These are phyloP conservation scores for Haberlea rhodopensis DNA, from an alignment of 257 asterid genomes.

Conservation along the genomic window DNA sequence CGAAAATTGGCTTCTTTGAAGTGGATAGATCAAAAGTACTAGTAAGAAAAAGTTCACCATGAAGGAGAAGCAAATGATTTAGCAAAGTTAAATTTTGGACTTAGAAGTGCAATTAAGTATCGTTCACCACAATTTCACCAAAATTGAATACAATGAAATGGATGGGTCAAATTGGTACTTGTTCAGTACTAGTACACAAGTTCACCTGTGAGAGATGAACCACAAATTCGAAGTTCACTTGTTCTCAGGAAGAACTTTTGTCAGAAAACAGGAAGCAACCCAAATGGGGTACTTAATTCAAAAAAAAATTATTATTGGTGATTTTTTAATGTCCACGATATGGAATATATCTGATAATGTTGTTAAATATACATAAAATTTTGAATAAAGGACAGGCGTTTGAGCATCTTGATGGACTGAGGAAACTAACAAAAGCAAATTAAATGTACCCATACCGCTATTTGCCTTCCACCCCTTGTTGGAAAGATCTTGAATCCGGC, in stretches of 20 bases:
- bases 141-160: neutral
- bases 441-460: conserved; percentile 59
- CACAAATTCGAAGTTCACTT: conserved; percentile 11
- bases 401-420: conserved; percentile 18
- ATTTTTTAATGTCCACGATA: neutral
- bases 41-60: neutral
- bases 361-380: neutral
- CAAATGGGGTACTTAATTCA: neutral
- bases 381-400: neutral
- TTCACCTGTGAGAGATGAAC: conserved; percentile 9
- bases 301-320: too few relatives aligned
- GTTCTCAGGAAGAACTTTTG: conserved; percentile 12
- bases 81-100: neutral
- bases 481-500: conserved; percentile 82
- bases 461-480: conserved; percentile 92
- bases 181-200: conserved; percentile 1
- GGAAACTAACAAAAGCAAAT: conserved; percentile 19
- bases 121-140: neutral
- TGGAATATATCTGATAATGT: neutral
- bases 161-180: neutral
- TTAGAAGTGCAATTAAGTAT: neutral
- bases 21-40: neutral
- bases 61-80: neutral
- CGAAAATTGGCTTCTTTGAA: neutral
- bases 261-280: neutral